Base-by-base conservation (phyloP, 805 yeast species). In the Yarrowia divulgata region DNA sequence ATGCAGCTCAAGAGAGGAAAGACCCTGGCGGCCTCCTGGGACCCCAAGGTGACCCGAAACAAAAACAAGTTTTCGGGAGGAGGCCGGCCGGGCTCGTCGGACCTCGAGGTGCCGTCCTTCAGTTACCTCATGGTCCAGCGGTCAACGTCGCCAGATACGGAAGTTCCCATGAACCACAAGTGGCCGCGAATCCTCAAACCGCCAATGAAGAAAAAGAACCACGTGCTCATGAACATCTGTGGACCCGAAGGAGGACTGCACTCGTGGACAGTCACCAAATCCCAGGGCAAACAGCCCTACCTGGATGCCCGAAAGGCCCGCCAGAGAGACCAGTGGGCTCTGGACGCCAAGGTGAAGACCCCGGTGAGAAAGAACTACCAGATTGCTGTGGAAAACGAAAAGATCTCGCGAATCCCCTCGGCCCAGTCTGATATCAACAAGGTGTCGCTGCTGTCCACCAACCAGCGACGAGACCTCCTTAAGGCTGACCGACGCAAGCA, bases 301-400 rank as follows among this genome's bases (percentile, higher is more conserved):
- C 96, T 91, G 75, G 98, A 95, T 80, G 97, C 97, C 0, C 83
- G 98, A 69, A 94, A 95, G 77, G 86, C 91, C 0, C 78, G 78
- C n/a, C 85, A 85, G 75, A 97, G 97, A 29, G 99, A 95, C 76
- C 79, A 88, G 67, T 95, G 98, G 99, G 88, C 90, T 0, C 77
- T 88, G 48, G 90, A 84, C 43, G 88, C 88, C 2, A 90, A 89
- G 70, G 62, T 42, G 39, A 64, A 66, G 34, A 39, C 37, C 8
- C 50, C 60, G 19, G 50, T 50, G 54, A 62, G 57, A 42, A 67
- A 52, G 39, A 49, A 62, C 67, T 23, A 50, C 37, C 32, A 60
- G 52, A 19, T 67, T 52, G 42, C 35, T 7, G 48, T 19, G 10
- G 66, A 67, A 19, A 37, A 55, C 43, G 66, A 49, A n/a, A 32